Conservation (phyloP, 2,329 filamentous ascomycete genomes). For the Colletotrichum sp. region DNA sequence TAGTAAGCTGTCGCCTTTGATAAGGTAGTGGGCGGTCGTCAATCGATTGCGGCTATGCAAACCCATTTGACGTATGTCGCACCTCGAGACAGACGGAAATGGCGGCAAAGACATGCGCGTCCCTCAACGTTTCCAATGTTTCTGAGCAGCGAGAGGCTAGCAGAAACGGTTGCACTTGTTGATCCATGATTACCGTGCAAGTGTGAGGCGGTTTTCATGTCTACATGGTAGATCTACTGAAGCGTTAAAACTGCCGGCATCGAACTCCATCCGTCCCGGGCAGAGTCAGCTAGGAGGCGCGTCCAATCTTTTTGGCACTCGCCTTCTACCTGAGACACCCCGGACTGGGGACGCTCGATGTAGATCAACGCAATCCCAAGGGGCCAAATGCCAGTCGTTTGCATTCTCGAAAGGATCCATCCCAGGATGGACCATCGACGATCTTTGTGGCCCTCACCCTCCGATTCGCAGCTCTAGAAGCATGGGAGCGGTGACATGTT, state of each 20-base stretch:
- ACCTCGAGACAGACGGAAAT: neutral
- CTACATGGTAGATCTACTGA: neutral
- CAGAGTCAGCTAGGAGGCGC: neutral
- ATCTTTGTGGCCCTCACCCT: neutral
- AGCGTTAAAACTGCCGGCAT: neutral
- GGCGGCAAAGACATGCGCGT: neutral
- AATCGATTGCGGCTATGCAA: neutral
- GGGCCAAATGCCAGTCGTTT: conserved; percentile 9
- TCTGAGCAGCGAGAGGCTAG: neutral
- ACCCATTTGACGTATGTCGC: neutral
- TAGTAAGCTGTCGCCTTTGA: neutral
- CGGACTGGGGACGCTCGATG: neutral
- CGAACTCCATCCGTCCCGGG: neutral
- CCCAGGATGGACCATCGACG: conserved; percentile 5
- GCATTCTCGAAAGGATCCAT: conserved; percentile 10
- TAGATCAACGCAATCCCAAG: conserved; percentile 9
- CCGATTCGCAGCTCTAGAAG: neutral
- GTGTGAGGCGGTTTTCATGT: neutral
- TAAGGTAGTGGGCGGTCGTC: neutral
- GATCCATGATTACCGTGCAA: neutral
- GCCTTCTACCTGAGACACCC: conserved; percentile 3
- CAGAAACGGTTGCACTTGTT: neutral
- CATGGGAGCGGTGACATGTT: neutral
- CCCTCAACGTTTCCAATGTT: neutral
- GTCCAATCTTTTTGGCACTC: neutral